Percentiles rank a stretch among this genome's conserved stretches.
Conservation (phyloP, 2,329 filamentous ascomycete species). For the Gyromitra esculenta region DNA sequence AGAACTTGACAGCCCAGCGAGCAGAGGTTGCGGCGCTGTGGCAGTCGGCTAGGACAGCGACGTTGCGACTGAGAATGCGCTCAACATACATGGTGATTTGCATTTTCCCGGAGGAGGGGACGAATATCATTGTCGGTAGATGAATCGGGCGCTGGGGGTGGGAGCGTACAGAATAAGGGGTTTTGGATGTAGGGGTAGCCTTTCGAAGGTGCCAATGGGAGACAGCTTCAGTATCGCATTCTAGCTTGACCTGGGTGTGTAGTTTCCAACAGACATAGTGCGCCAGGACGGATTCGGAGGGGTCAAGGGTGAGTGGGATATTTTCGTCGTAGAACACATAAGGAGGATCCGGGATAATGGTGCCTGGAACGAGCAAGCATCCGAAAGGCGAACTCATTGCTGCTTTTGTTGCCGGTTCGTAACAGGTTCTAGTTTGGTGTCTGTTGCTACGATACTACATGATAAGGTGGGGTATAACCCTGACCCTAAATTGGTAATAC, state of each 20-base stretch:
- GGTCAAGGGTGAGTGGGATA: no score
- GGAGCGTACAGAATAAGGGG: background rate
- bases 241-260: background rate
- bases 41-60: background rate
- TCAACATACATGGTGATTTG: background rate
- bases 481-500: no score
- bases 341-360: no score
- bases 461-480: no score
- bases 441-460: no score
- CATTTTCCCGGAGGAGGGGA: background rate
- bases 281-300: background rate
- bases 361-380: no score
- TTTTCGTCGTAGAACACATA: no score
- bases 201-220: no score
- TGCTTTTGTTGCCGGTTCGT: no score
- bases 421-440: no score
- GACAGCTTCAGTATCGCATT: background rate
- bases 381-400: no score
- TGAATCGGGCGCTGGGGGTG: background rate
- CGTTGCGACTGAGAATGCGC: background rate
- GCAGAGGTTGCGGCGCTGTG: background rate
- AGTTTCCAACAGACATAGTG: background rate
- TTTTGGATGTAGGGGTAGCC: background rate
- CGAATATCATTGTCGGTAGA: no score
- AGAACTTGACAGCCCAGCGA: slow-evolving; percentile 5